Base-by-base conservation (phyloP, 202 grass and related monocot species). In the Panicum hallii region DNA sequence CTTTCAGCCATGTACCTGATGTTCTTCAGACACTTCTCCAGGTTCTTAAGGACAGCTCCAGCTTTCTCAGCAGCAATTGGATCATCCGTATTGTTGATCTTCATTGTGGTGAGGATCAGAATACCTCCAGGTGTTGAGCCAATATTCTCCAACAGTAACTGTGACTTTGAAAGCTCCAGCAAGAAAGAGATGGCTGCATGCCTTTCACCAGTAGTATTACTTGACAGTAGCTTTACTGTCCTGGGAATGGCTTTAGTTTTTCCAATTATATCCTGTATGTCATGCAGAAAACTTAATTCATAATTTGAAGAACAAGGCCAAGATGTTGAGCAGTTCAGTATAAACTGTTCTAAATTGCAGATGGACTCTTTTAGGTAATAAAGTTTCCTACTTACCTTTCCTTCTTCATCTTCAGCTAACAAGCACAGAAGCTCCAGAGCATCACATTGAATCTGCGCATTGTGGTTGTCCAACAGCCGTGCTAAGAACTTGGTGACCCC, bases 1-100 rank as follows among this genome's bases (percentile, higher is more conserved):
- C 88, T 90, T 72, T 95, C 89, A 73, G 96, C 96, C 96, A 98
- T 98, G 83, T 80, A 89, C 56, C 87, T 98, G 53, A 98, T 94
- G 73, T 98, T 98, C 75, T 89, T 88, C 1, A 89, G 76, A 46
- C 89, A 90, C 56, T 90, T 98, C 79, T 95, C 96, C 79, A 98
- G 74, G 69, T 98, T 98, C 65, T 84, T 88, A 14, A 98, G 86
- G 80, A 90, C 84, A 49, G 77, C 83, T 81, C 78, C 81, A 6
- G 96, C 88, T 87, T 89, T 98, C 54, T 84, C 78, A 30, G 89
- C 84, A 5, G 83, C 84, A 50, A 89, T 23, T 9, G 70, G 74
- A 90, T 95, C 96, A 76, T 89, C 75, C 36, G 83, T 85, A 87
- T 87, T 72, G 23, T 94, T 95, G 41, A 92, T 88, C 79, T 90